Base-by-base conservation (phyloP, 805 yeast genomes). In the Scheffersomyces stipitis region DNA sequence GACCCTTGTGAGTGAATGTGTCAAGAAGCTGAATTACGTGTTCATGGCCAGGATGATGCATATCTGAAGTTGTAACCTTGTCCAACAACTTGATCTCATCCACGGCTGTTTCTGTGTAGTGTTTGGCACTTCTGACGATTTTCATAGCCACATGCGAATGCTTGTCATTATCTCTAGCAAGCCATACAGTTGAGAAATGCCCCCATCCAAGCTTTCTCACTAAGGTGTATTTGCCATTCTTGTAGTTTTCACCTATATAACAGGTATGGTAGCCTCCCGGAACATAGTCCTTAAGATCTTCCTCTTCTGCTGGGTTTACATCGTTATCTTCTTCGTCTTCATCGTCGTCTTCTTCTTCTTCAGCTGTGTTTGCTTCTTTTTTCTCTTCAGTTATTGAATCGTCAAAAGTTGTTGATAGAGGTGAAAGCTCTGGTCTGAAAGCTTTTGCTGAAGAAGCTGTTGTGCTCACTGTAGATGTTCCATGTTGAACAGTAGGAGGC, bases 191-290 rank as follows among this genome's bases (percentile, higher is more conserved):
- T 18, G 95, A 83, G 57, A 93, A 93, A 63, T 93, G 97, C 24
- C 99, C 99, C 99, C 99, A 93, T 0, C 99, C 99, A 3, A 93
- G 69, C 57, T 93, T 93, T 42, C 98, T 77, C 20, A 86, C 90
- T 33, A 93, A 63, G 1, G 81, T 72, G 58, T 93, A 93, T 41
- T 86, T 77, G 14, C 80, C 79, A 38, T 84, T 71, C 50, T 87
- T 85, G 61, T 83, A 91, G 15, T 64, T 63, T 58, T 95, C 99
- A 4, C 98, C 98, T 33, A 88, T 80, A 46, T 64, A 80, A 9
- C 95, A 93, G 0, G 99, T 96, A 56, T 93, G 99, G 59, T 93
- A 93, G 0, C 99, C 99, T 16, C 98, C 98, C 7, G 81, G 80
- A 40, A 79, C 80, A 61, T 93, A 93, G 62, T 93, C 99, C 39